phyloP scores from a whole-genome alignment of 2,329 filamentous ascomycete species.

The Sporothrix brunneoviolacea region DNA sequence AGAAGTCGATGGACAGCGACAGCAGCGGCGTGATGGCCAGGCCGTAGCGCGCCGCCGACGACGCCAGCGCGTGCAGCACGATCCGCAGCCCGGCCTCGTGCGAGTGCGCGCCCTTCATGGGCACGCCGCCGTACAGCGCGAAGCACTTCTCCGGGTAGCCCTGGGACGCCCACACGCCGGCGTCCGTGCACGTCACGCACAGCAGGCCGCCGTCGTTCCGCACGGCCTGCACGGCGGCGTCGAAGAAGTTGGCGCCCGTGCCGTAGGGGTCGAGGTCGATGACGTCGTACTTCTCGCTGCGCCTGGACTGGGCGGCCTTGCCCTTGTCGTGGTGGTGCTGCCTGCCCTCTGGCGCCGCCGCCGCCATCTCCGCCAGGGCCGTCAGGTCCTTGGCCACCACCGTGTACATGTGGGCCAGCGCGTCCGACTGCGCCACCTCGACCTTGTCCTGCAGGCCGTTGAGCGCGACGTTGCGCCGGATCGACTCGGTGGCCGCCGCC shows the following conservation, averaged over 20 bases:
- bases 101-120: conserved; percentile 74
- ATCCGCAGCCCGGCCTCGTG: conserved; percentile 87
- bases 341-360: not conserved
- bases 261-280: conserved; percentile 97
- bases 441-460: conserved; percentile 70
- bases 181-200: conserved; percentile 94
- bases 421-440: conserved; percentile 69
- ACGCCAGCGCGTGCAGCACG: conserved; percentile 74
- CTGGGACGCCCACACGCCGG: conserved; percentile 87
- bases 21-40: conserved; percentile 84
- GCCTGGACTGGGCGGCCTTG: not conserved
- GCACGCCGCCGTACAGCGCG: conserved; percentile 85
- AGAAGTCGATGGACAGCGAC: conserved; percentile 93
- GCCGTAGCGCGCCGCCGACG: conserved; percentile 76
- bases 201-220: conserved; percentile 79
- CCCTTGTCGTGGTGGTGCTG: not conserved
- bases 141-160: conserved; percentile 93
- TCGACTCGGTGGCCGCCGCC: conserved; percentile 66
- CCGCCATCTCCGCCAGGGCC: conserved; percentile 22
- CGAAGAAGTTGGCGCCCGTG: conserved; percentile 85
- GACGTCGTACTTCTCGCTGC: conserved; percentile 66
- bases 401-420: conserved; percentile 85
- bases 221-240: conserved; percentile 80
- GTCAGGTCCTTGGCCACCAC: conserved; percentile 50
- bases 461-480: conserved; percentile 76